Evolutionary conservation across 495 filamentous ascomycete species (phyloP).

Genomic region (Podospora pseudocomata): DNA sequence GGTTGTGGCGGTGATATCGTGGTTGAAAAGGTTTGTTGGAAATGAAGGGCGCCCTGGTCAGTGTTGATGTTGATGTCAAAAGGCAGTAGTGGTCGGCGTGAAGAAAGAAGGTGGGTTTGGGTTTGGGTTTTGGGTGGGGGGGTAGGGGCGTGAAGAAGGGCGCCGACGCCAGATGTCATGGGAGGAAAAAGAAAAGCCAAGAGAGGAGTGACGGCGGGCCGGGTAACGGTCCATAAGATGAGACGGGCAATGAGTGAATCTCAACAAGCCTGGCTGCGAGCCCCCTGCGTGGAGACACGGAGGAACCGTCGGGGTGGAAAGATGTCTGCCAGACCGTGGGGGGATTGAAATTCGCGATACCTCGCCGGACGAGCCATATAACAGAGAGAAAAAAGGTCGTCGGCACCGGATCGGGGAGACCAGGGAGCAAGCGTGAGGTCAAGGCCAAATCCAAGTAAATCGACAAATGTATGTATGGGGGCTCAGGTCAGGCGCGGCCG

Average conservation of each 20-base stretch:
- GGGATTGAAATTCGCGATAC: background rate
- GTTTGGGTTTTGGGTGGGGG: background rate
- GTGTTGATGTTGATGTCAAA: conserved; percentile 8
- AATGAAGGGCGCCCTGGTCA: background rate
- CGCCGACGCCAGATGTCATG: conserved; percentile 15
- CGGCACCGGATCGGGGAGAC: background rate
- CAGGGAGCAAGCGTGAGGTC: background rate
- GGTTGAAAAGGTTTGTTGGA: background rate
- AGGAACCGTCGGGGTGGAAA: conserved; percentile 3
- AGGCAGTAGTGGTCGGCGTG: conserved; percentile 1
- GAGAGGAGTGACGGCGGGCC: conserved; percentile 18
- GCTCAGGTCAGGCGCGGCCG: background rate
- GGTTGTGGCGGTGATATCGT: conserved; percentile 6
- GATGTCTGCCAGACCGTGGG: background rate
- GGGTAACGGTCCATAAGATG: conserved; percentile 32
- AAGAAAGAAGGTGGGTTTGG: conserved; percentile 6
- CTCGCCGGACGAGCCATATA: too few species aligned
- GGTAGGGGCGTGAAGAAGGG: conserved; percentile 7
- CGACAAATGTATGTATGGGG: background rate
- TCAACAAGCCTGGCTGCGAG: conserved; percentile 6
- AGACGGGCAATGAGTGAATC: conserved; percentile 19
- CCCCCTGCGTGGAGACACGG: background rate
- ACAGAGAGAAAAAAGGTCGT: background rate
- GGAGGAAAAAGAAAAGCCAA: conserved; percentile 10
- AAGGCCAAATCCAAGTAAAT: background rate